Evolutionary conservation across 1,284 basidiomycete species (phyloP).

Genomic region (Takashimella tepidaria): DNA sequence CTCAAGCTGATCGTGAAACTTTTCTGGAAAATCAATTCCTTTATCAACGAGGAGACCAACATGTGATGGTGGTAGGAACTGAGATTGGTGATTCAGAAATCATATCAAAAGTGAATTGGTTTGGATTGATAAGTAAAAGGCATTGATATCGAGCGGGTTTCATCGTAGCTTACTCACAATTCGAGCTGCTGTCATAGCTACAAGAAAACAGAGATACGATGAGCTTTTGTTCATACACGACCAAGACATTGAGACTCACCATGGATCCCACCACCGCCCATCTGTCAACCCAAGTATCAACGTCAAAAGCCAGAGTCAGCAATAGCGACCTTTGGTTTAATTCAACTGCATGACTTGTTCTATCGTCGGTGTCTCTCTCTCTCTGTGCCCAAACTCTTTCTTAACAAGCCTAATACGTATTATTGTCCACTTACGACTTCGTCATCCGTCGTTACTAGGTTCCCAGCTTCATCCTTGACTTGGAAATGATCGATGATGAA

Average conservation of each 20-base stretch:
- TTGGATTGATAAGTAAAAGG: too few species aligned
- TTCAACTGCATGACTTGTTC: too few species aligned
- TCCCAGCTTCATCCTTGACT: constrained; percentile 57
- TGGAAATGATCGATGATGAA: constrained; percentile 82
- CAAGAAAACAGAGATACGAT: background rate
- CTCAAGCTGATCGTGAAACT: constrained; percentile 58
- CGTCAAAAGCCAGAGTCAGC: too few species aligned
- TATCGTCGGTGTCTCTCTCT: background rate
- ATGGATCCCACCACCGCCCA: constrained; percentile 85
- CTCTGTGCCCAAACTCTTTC: too few species aligned
- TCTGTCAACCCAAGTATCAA: constrained; percentile 53
- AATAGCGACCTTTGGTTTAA: too few species aligned
- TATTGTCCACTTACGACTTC: constrained; percentile 21
- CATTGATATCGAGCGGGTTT: too few species aligned
- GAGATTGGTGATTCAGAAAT: too few species aligned
- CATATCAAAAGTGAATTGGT: too few species aligned
- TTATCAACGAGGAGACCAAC: constrained; percentile 80
- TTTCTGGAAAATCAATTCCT: constrained; percentile 68
- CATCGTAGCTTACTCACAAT: background rate
- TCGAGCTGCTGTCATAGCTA: constrained; percentile 6
- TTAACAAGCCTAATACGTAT: background rate
- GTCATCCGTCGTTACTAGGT: constrained; percentile 50
- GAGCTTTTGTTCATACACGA: too few species aligned
- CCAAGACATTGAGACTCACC: too few species aligned
- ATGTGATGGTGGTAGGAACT: constrained; percentile 42